Evolutionary conservation across 73 alveolate genomes (phyloP).

Genomic region (Uronychia setigera): DNA sequence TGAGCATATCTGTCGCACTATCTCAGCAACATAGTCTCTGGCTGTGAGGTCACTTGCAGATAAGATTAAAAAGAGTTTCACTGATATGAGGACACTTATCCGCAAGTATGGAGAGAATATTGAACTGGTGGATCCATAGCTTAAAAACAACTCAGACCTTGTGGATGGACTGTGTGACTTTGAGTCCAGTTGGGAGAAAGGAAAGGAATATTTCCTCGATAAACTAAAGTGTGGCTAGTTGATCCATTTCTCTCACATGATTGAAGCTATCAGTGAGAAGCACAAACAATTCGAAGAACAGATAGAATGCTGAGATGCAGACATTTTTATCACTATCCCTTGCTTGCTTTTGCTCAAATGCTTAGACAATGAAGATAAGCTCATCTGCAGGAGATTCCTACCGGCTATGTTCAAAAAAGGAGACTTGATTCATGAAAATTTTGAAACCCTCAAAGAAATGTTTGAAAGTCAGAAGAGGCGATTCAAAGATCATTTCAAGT

Average conservation of each 20-base stretch:
- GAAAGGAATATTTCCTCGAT: conserved; percentile 68
- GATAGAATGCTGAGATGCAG: conserved; percentile 65
- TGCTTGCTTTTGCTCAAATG: conserved; percentile 65
- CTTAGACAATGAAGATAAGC: conserved; percentile 74
- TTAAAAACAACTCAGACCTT: conserved; percentile 89
- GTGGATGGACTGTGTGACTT: conserved; percentile 83
- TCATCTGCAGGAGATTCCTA: conserved; percentile 66
- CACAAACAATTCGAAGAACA: conserved; percentile 64
- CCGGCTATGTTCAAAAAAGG: conserved; percentile 59
- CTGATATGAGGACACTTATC: conserved; percentile 69
- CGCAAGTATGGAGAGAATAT: conserved; percentile 89
- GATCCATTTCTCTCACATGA: conserved; percentile 36
- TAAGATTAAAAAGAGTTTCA: conserved; percentile 61
- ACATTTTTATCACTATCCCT: conserved; percentile 74
- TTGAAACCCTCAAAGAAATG: conserved; percentile 13
- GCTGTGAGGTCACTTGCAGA: conserved; percentile 89
- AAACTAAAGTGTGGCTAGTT: conserved; percentile 29
- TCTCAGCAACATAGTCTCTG: conserved; percentile 71
- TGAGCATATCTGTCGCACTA: conserved; percentile 86
- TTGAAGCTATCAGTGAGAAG: conserved; percentile 77
- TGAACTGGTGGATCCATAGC: conserved; percentile 93
- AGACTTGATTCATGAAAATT: conserved; percentile 23
- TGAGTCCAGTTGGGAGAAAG: conserved; percentile 89
- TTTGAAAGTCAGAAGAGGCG: conserved; percentile 17
- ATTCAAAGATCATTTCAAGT: conserved; percentile 26